Conservation (phyloP, 176 grass and related monocot species). For the Tuctoria greenei region DNA sequence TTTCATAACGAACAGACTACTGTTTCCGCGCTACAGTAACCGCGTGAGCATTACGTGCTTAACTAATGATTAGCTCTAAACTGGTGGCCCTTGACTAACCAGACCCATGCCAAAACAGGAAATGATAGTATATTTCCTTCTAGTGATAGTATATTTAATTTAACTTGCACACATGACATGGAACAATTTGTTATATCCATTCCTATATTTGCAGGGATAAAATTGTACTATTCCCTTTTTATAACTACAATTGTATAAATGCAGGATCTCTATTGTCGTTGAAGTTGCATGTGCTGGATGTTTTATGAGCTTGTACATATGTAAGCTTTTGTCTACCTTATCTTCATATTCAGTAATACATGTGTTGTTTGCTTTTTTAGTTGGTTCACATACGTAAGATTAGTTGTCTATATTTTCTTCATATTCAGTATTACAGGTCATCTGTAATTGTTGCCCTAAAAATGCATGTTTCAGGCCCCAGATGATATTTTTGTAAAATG, state of each 20-base stretch:
- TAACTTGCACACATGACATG: background rate
- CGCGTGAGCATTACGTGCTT: too few relatives aligned
- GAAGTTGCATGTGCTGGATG: constrained; percentile 80
- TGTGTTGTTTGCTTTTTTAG: background rate
- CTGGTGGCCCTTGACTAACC: too few relatives aligned
- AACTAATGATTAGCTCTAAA: too few relatives aligned
- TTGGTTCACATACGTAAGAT: background rate
- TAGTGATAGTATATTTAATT: background rate
- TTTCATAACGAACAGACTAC: too few relatives aligned
- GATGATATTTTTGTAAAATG: too few relatives aligned
- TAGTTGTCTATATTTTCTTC: background rate
- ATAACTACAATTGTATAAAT: constrained; percentile 28
- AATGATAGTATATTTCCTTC: too few relatives aligned
- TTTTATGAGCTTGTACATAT: constrained; percentile 95
- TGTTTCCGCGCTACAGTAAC: too few relatives aligned
- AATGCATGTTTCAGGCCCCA: constrained; percentile 4
- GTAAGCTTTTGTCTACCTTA: constrained; percentile 48
- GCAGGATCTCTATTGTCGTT: constrained; percentile 70
- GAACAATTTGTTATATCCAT: background rate
- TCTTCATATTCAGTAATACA: constrained; percentile 4
- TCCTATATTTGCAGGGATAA: background rate
- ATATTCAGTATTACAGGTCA: constrained; percentile 4
- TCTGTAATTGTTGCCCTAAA: background rate
- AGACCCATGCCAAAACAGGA: too few relatives aligned
- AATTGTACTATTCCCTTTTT: background rate